phyloP scores from a whole-genome alignment of 805 yeast genomes.

The Sugiyamaella qingdaonensis region DNA sequence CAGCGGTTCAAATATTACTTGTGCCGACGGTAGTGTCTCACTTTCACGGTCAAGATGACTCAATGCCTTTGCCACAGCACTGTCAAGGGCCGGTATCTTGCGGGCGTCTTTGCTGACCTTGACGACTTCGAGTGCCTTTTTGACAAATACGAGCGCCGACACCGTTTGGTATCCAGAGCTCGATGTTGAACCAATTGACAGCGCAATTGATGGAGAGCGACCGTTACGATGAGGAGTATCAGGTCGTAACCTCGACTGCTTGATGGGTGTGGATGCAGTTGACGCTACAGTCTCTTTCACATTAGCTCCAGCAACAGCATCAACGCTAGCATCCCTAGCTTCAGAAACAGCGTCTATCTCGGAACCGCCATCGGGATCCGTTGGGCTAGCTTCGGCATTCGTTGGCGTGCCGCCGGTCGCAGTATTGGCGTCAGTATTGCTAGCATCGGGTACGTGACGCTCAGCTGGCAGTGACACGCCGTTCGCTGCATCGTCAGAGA shows the following conservation, averaged over 20 bases:
- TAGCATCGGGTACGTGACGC: no score
- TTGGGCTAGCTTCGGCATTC: no score
- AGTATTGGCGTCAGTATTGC: no score
- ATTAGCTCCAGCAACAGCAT: background rate
- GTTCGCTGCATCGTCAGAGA: no score
- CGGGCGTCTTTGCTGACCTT: slow-evolving; percentile 57
- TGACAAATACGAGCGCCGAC: slow-evolving; percentile 44
- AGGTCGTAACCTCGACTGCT: background rate
- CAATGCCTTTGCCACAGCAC: slow-evolving; percentile 34
- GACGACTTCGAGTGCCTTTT: slow-evolving; percentile 55
- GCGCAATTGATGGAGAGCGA: slow-evolving; percentile 26
- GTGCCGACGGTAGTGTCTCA: slow-evolving; percentile 40
- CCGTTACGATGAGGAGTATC: slow-evolving; percentile 6
- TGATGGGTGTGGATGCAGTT: slow-evolving; percentile 6
- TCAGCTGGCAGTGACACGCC: no score
- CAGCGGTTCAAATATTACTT: slow-evolving; percentile 71
- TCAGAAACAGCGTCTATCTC: background rate
- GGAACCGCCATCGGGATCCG: no score
- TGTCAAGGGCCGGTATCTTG: slow-evolving; percentile 39
- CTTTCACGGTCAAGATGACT: slow-evolving; percentile 19
- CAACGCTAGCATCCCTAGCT: background rate
- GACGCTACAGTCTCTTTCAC: background rate
- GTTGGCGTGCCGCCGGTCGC: no score
- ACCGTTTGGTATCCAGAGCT: slow-evolving; percentile 26
- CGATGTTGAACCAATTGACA: slow-evolving; percentile 24